These are phyloP conservation scores for Globisporangium cylindrosporum DNA, from an alignment of 352 stramenopile species.

Conservation along the genomic window DNA sequence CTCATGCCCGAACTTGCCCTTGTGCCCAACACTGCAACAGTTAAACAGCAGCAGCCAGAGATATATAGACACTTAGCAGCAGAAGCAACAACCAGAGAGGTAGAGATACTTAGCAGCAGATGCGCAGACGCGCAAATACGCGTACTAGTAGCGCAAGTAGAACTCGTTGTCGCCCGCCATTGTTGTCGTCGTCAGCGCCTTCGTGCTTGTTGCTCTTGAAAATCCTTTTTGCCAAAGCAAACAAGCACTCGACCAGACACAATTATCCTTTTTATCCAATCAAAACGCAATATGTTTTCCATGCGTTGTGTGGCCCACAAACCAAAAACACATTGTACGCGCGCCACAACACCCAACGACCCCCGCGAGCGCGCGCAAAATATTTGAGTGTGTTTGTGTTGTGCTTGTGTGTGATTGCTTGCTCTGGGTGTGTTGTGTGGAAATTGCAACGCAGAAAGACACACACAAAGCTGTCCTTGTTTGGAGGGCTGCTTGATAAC, in stretches of 20 bases:
- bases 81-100: background rate
- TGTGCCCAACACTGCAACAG: conserved; percentile 88
- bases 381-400: background rate
- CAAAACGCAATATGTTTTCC: too few relatives aligned
- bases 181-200: conserved; percentile 1
- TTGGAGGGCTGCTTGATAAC: background rate
- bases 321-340: background rate
- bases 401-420: background rate
- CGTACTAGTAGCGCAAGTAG: conserved; percentile 89
- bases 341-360: background rate
- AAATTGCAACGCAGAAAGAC: background rate
- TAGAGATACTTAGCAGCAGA: background rate
- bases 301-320: too few relatives aligned
- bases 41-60: background rate
- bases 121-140: conserved; percentile 3
- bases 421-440: background rate
- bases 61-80: background rate
- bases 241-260: background rate
- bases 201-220: conserved; percentile 16
- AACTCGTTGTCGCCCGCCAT: conserved; percentile 81
- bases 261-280: too few relatives aligned
- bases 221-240: conserved; percentile 3
- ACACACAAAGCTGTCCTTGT: background rate
- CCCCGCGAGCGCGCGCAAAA: background rate
- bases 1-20: conserved; percentile 96